Evolutionary conservation across 805 yeast species (phyloP).

Genomic region (Wickerhamiella sorbophila): DNA sequence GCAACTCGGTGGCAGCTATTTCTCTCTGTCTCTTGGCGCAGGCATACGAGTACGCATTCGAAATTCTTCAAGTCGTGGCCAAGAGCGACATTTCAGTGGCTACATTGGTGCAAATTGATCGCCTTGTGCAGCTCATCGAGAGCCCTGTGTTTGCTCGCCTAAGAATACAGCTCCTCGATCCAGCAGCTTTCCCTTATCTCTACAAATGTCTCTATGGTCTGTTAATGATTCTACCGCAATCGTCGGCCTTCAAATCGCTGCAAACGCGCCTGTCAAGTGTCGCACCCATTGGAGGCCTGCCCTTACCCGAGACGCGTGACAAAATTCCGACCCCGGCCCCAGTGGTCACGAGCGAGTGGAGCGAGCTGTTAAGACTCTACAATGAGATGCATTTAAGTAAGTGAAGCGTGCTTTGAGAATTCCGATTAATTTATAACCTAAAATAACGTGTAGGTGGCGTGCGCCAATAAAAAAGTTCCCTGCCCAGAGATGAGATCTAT

Average conservation of each 20-base stretch:
- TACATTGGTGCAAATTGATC: conserved; percentile 72
- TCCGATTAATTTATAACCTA: conserved; percentile 1
- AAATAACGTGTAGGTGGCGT: conserved; percentile 1
- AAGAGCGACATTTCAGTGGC: conserved; percentile 70
- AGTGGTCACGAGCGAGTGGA: conserved; percentile 25
- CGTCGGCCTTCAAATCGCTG: conserved; percentile 72
- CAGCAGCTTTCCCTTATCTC: conserved; percentile 63
- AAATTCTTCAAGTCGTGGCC: conserved; percentile 66
- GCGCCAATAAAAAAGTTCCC: neutral
- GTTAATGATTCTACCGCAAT: conserved; percentile 87
- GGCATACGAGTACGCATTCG: conserved; percentile 73
- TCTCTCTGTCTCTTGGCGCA: conserved; percentile 76
- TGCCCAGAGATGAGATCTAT: no score
- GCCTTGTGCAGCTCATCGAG: conserved; percentile 77
- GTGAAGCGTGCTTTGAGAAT: neutral
- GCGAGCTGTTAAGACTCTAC: conserved; percentile 35
- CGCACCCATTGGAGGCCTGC: conserved; percentile 25
- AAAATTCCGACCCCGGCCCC: conserved; percentile 8
- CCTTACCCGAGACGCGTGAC: conserved; percentile 15
- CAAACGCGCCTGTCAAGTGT: conserved; percentile 60
- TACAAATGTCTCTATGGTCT: conserved; percentile 85
- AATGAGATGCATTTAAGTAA: conserved; percentile 30
- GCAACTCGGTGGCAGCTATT: conserved; percentile 76
- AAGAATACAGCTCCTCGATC: conserved; percentile 78
- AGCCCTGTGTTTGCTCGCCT: conserved; percentile 83